phyloP scores from a whole-genome alignment of 371 early-diverging fungal genomes.

The Syncephalis plumigaleata region DNA sequence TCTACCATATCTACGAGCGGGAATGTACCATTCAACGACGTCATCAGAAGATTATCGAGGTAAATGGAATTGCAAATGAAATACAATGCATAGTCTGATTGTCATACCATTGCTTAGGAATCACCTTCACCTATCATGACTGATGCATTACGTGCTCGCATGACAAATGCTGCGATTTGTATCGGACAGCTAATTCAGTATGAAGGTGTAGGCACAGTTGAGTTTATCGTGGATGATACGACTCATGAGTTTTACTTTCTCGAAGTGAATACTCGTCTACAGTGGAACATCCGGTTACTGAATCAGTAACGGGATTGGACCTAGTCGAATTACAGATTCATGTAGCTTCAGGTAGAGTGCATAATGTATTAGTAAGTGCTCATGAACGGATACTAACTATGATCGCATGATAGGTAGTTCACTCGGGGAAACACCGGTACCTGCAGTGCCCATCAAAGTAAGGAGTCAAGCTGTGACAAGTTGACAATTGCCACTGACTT shows the following conservation, averaged over 20 bases:
- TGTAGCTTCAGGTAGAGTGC: conserved; percentile 32
- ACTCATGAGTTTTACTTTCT: conserved; percentile 60
- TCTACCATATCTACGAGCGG: conserved; percentile 71
- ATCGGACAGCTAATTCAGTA: conserved; percentile 38
- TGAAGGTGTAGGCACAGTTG: conserved; percentile 62
- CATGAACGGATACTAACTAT: conserved; percentile 6
- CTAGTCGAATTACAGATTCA: conserved; percentile 74
- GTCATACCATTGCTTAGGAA: conserved; percentile 14
- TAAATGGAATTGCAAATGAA: conserved; percentile 12
- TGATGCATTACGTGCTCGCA: conserved; percentile 20
- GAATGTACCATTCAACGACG: conserved; percentile 82
- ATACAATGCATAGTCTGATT: background rate
- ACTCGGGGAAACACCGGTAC: conserved; percentile 13
- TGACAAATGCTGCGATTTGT: conserved; percentile 34
- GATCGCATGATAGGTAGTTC: conserved; percentile 9
- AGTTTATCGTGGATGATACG: conserved; percentile 55
- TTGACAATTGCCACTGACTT: conserved; percentile 11
- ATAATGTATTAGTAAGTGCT: background rate
- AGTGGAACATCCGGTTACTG: conserved; percentile 96
- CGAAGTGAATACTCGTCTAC: conserved; percentile 71
- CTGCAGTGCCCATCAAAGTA: conserved; percentile 21
- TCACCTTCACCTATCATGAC: conserved; percentile 37
- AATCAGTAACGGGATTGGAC: conserved; percentile 83
- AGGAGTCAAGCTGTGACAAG: conserved; percentile 7
- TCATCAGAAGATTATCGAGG: conserved; percentile 77